Conservation (phyloP, 805 yeast genomes). For the Saccharomycopsis fodiens region DNA sequence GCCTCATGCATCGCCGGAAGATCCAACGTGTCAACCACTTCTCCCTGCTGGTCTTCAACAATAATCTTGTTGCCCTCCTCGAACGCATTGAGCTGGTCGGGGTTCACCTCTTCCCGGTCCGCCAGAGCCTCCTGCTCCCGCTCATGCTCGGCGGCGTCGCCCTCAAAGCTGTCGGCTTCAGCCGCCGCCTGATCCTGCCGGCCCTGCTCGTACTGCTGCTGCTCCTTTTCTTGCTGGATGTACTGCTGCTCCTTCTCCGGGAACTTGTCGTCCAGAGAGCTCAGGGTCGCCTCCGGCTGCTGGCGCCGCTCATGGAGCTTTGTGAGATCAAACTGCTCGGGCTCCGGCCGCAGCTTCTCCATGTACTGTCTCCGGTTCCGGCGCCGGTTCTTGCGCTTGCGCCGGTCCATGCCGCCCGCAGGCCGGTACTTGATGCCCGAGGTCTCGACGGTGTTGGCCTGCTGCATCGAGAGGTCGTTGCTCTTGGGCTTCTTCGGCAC, state of each 20-base stretch:
- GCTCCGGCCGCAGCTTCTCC: conserved; percentile 16
- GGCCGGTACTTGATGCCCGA: conserved; percentile 61
- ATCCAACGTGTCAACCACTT: conserved; percentile 53
- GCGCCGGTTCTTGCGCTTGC: conserved; percentile 31
- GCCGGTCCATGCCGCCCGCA: conserved; percentile 65
- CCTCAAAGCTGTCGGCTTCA: conserved; percentile 5
- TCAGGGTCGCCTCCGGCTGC: background rate
- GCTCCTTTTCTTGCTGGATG: too few species aligned
- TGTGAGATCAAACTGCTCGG: conserved; percentile 17
- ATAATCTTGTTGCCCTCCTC: conserved; percentile 65
- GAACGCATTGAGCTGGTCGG: conserved; percentile 33
- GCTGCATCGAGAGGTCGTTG: conserved; percentile 9
- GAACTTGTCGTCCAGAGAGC: conserved; percentile 13
- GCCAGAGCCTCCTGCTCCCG: background rate
- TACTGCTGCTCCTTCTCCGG: too few species aligned
- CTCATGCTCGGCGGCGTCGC: background rate
- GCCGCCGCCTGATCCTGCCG: too few species aligned
- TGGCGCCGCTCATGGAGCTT: conserved; percentile 10
- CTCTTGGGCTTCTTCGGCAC: conserved; percentile 28
- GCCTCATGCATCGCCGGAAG: conserved; percentile 28
- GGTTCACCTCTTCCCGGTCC: background rate
- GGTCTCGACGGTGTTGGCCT: conserved; percentile 36
- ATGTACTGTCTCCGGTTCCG: conserved; percentile 25
- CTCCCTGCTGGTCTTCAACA: conserved; percentile 81
- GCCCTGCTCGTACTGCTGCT: too few species aligned